phyloP scores from a whole-genome alignment of 1,284 basidiomycete species.

The Volvariella surrecta region DNA sequence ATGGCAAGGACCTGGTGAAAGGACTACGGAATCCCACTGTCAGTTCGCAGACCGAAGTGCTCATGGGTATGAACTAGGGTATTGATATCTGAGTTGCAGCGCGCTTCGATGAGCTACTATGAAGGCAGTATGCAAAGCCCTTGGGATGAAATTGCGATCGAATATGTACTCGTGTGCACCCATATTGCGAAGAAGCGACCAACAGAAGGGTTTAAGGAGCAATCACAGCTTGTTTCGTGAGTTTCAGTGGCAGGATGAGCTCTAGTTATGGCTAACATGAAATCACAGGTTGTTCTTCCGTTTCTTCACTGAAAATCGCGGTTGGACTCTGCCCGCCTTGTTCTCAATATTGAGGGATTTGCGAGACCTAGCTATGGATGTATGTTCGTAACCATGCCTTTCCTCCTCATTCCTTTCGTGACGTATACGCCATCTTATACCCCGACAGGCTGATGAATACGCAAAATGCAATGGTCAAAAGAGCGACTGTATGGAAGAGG shows the following conservation, averaged over 20 bases:
- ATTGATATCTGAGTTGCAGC: no score
- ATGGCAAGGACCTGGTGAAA: slow-evolving; percentile 65
- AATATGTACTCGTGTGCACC: slow-evolving; percentile 66
- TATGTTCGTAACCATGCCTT: slow-evolving; percentile 8
- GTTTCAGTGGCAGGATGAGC: slow-evolving; percentile 17
- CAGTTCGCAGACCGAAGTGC: slow-evolving; percentile 12
- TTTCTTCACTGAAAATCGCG: slow-evolving; percentile 68
- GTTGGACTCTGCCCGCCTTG: slow-evolving; percentile 76
- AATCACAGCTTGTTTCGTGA: slow-evolving; percentile 56
- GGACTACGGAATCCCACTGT: slow-evolving; percentile 64
- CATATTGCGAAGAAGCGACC: slow-evolving; percentile 57
- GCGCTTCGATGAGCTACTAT: slow-evolving; percentile 43
- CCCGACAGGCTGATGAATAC: slow-evolving; percentile 55
- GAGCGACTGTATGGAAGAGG: slow-evolving; percentile 80
- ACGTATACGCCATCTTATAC: slow-evolving; percentile 1
- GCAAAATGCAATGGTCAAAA: slow-evolving; percentile 49
- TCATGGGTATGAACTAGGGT: slow-evolving; percentile 4
- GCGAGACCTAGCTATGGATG: slow-evolving; percentile 74
- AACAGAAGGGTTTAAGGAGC: slow-evolving; percentile 70
- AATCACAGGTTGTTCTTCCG: slow-evolving; percentile 59
- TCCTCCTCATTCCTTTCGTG: neutral
- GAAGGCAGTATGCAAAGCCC: slow-evolving; percentile 57
- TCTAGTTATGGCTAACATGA: neutral
- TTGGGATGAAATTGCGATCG: slow-evolving; percentile 78
- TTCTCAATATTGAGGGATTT: slow-evolving; percentile 77